These are phyloP conservation scores for Yarrowia bubula DNA, from an alignment of 805 yeast species.

Conservation along the genomic window DNA sequence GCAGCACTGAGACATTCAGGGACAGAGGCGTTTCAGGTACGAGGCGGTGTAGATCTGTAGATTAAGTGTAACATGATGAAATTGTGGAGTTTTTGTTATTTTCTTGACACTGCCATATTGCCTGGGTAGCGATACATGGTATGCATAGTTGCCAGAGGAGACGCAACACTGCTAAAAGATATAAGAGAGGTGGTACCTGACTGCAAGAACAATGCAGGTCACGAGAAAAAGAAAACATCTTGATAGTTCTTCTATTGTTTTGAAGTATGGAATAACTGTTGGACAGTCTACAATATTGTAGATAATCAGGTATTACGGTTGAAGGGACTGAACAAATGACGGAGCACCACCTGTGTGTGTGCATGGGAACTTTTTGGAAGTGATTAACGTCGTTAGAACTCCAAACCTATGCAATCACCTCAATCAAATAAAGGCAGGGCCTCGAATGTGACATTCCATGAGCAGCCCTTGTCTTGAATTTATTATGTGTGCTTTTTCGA, in stretches of 20 bases:
- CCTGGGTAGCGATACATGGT: too few relatives aligned
- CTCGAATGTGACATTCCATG: background rate
- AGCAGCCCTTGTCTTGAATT: background rate
- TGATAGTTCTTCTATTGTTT: background rate
- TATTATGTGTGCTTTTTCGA: background rate
- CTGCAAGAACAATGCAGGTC: background rate
- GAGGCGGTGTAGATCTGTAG: background rate
- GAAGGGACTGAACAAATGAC: too few relatives aligned
- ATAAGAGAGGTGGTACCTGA: background rate
- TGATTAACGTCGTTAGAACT: too few relatives aligned
- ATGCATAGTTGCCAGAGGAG: too few relatives aligned
- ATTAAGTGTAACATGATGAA: background rate
- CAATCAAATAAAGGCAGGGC: background rate
- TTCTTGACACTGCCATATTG: too few relatives aligned
- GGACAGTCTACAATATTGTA: too few relatives aligned
- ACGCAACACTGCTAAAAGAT: too few relatives aligned
- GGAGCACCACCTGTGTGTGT: too few relatives aligned
- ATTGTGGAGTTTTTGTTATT: background rate
- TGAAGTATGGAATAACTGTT: too few relatives aligned
- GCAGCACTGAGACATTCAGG: slow-evolving; percentile 8
- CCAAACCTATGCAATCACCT: too few relatives aligned
- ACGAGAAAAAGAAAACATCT: background rate
- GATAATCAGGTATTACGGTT: too few relatives aligned
- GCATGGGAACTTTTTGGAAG: too few relatives aligned
- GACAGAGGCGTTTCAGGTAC: slow-evolving; percentile 11